Conservation (phyloP, 768 basidiomycete genomes). For the Lepiota venenata region DNA sequence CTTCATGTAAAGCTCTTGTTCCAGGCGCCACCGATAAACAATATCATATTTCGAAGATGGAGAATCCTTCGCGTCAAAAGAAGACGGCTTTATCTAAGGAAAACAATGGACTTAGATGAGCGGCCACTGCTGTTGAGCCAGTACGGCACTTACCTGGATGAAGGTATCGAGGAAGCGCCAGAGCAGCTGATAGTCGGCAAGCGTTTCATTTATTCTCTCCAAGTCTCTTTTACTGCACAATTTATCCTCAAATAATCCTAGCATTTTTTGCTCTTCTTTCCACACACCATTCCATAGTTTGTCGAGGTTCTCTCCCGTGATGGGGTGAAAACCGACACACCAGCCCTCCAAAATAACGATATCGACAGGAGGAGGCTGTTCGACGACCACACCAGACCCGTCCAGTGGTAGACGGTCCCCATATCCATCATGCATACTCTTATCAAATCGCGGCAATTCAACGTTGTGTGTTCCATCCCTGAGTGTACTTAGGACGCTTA, state of each 20-base stretch:
- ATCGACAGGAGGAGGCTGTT: slow-evolving; percentile 45
- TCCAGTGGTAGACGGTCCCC: slow-evolving; percentile 70
- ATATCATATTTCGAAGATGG: slow-evolving; percentile 37
- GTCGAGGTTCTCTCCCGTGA: slow-evolving; percentile 47
- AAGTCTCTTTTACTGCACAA: slow-evolving; percentile 51
- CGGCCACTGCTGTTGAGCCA: not conserved
- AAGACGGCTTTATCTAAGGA: slow-evolving; percentile 27
- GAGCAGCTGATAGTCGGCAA: slow-evolving; percentile 58
- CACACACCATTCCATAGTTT: slow-evolving; percentile 48
- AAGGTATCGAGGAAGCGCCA: slow-evolving; percentile 75
- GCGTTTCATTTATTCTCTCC: slow-evolving; percentile 55
- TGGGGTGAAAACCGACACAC: slow-evolving; percentile 86
- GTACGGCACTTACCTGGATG: slow-evolving; percentile 56
- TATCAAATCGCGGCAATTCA: slow-evolving; percentile 81
- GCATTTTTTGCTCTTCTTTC: slow-evolving; percentile 31
- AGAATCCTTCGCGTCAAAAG: slow-evolving; percentile 19
- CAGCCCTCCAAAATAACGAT: slow-evolving; percentile 94
- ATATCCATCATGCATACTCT: slow-evolving; percentile 74
- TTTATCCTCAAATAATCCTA: slow-evolving; percentile 32
- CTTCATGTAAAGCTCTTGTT: slow-evolving; percentile 93
- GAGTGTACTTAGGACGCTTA: slow-evolving; percentile 47
- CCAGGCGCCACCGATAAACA: slow-evolving; percentile 83
- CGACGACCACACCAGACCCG: slow-evolving; percentile 38
- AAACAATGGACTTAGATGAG: not conserved
- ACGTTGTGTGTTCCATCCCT: slow-evolving; percentile 41